A percentile compares a stretch with the other conserved stretches of the same genome.
phyloP scores from a whole-genome alignment of 139 green algal species.

The Chlorella sp. region DNA sequence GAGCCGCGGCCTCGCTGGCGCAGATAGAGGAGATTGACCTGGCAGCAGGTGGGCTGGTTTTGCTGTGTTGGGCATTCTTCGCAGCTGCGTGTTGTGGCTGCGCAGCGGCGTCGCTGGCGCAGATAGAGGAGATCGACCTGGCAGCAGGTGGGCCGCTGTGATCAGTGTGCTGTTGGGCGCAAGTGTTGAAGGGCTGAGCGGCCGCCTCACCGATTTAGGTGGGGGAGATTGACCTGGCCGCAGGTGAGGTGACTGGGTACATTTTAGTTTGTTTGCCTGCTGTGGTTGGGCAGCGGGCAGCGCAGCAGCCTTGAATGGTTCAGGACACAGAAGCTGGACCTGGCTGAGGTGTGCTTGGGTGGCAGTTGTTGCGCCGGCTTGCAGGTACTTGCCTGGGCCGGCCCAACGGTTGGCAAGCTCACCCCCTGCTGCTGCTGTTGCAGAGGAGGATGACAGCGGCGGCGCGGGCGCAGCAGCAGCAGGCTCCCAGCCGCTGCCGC shows the following conservation, averaged over 20 bases:
- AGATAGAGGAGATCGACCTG: slow-evolving; percentile 35
- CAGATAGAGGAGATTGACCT: slow-evolving; percentile 35
- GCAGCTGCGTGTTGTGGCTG: not conserved
- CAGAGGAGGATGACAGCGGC: slow-evolving; percentile 15
- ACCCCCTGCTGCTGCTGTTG: not conserved
- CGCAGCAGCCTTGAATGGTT: no score
- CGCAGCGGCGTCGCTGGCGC: slow-evolving; percentile 37
- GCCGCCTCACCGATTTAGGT: slow-evolving; percentile 35
- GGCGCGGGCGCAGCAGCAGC: not conserved
- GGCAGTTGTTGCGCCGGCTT: no score
- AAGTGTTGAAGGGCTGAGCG: not conserved
- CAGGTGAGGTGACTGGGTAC: not conserved
- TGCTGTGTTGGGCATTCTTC: no score
- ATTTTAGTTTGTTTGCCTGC: not conserved
- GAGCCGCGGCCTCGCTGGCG: slow-evolving; percentile 37
- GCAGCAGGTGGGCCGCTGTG: not conserved
- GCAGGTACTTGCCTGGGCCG: no score
- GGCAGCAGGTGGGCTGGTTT: not conserved
- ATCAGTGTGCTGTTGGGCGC: no score
- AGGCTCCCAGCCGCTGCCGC: not conserved
- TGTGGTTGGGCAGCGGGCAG: no score
- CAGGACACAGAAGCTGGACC: not conserved
- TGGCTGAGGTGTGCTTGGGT: not conserved
- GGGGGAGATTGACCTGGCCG: slow-evolving; percentile 32
- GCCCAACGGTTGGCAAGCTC: no score